Percentiles rank a stretch among this genome's conserved stretches.
Conservation (phyloP, 306 rosid genomes). For the Acacia acuminata region DNA sequence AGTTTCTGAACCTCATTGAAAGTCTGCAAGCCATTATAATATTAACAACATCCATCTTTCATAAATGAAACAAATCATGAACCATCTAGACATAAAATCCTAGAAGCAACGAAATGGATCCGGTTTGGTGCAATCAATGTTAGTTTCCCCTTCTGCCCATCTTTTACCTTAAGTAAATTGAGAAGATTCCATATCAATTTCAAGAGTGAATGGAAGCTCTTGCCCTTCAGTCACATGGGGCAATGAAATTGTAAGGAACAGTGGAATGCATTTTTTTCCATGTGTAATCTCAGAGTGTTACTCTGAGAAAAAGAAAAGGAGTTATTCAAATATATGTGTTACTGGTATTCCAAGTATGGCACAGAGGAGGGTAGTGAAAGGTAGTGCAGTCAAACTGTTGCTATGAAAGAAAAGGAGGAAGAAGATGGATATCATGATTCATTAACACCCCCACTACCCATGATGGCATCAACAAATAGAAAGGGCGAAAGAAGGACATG, state of each 20-base stretch:
- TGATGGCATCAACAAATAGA: background rate
- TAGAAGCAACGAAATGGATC: background rate
- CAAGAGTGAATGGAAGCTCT: background rate
- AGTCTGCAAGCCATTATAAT: constrained; percentile 58
- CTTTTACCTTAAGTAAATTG: background rate
- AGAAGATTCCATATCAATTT: background rate
- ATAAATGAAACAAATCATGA: background rate
- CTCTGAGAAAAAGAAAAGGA: background rate
- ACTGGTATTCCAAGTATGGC: background rate
- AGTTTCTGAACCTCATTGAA: constrained; percentile 87
- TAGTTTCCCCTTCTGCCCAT: background rate
- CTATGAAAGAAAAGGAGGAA: background rate
- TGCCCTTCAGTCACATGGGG: background rate
- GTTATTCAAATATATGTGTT: background rate
- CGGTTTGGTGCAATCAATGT: background rate
- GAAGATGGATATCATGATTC: background rate
- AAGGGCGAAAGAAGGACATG: background rate
- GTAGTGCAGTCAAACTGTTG: background rate
- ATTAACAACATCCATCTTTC: constrained; percentile 15
- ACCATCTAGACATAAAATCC: background rate
- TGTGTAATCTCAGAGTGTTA: background rate
- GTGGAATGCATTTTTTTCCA: background rate
- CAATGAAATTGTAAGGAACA: background rate
- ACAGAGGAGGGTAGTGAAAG: background rate
- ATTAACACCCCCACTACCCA: background rate